Conservation (phyloP, 192 early-diverging fungal species). For the Coemansia sp. region DNA sequence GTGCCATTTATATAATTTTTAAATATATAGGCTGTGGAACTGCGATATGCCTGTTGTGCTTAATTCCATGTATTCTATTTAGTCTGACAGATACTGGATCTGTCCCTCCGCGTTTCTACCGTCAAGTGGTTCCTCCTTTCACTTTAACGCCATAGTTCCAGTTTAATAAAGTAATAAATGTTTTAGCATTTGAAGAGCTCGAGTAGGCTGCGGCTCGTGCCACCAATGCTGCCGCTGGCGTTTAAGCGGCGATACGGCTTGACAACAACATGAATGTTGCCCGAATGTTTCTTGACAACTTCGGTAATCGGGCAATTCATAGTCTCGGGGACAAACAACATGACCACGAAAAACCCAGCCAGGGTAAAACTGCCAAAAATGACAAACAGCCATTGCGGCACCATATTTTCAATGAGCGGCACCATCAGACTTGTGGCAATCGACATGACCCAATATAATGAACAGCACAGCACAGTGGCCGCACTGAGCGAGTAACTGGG, state of each 20-base stretch:
- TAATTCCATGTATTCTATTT: too few relatives aligned
- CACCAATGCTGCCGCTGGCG: neutral
- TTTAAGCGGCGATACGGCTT: neutral
- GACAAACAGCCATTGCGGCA: slow-evolving; percentile 54
- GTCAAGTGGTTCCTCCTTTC: too few relatives aligned
- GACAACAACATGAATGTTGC: slow-evolving; percentile 28
- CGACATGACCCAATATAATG: slow-evolving; percentile 66
- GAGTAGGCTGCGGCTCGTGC: slow-evolving; percentile 3
- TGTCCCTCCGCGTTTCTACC: too few relatives aligned
- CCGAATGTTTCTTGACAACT: slow-evolving; percentile 23
- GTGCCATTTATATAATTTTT: too few relatives aligned
- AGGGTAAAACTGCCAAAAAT: slow-evolving; percentile 63
- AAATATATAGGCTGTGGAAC: too few relatives aligned
- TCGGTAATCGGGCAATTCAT: slow-evolving; percentile 58
- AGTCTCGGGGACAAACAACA: slow-evolving; percentile 73
- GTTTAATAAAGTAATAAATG: neutral
- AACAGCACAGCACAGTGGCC: slow-evolving; percentile 65
- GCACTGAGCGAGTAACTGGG: slow-evolving; percentile 68
- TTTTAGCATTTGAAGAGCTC: slow-evolving; percentile 1
- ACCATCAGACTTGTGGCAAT: slow-evolving; percentile 56
- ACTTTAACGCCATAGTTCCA: too few relatives aligned
- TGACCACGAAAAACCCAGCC: slow-evolving; percentile 52
- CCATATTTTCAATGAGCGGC: slow-evolving; percentile 39
- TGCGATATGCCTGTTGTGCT: too few relatives aligned
- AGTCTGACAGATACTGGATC: too few relatives aligned